phyloP scores from a whole-genome alignment of 108 stramenopile species.

The Parietichytrium sp. region DNA sequence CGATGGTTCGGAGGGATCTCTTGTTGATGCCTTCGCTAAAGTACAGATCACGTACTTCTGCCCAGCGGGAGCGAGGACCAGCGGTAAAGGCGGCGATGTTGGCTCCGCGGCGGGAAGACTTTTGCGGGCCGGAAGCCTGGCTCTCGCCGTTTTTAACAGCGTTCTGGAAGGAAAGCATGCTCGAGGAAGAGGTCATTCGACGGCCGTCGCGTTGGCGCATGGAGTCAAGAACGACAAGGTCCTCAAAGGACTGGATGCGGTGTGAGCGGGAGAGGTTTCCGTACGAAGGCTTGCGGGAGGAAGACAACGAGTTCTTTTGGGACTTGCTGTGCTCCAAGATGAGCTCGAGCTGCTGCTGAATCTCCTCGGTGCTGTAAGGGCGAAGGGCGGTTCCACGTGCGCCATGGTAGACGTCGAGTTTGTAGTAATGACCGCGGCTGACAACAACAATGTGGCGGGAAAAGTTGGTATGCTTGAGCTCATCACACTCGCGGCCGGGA shows the following conservation, averaged over 20 bases:
- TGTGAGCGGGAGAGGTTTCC: not conserved
- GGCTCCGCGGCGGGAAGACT: not conserved
- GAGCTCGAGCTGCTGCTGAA: not conserved
- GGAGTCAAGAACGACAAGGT: slow-evolving; percentile 24
- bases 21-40: slow-evolving; percentile 40
- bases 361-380: not conserved
- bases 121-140: not conserved
- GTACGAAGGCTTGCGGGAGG: too few species aligned
- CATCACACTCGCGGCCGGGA: slow-evolving; percentile 36
- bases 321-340: not conserved
- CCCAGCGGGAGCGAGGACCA: slow-evolving; percentile 39
- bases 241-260: slow-evolving; percentile 40
- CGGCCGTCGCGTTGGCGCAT: not conserved
- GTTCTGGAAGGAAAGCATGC: not conserved
- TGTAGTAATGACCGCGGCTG: slow-evolving; percentile 33
- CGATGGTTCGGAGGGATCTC: slow-evolving; percentile 11
- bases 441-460: slow-evolving; percentile 26
- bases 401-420: slow-evolving; percentile 10
- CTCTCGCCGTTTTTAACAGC: not conserved
- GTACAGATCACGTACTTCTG: slow-evolving; percentile 33
- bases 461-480: not conserved
- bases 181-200: not conserved
- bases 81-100: slow-evolving; percentile 30
- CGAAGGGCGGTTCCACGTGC: not conserved
- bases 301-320: not conserved